Percentiles rank a stretch among this genome's conserved stretches.
Evolutionary conservation across 345 rosid species (phyloP).

Genomic region (Acer saccharum): DNA sequence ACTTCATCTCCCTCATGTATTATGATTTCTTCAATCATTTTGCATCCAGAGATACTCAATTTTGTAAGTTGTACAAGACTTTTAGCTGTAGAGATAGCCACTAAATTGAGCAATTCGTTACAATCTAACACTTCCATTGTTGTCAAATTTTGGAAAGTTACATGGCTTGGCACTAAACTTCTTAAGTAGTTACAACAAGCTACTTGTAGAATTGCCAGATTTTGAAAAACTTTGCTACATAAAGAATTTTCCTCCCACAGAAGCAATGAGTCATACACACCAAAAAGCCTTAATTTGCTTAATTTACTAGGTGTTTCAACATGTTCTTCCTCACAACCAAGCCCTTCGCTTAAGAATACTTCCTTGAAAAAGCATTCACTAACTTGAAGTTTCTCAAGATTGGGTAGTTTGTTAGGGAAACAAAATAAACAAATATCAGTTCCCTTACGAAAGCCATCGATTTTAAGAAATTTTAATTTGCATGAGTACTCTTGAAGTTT

Average conservation of each 20-base stretch:
- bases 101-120: constrained; percentile 11
- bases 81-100: constrained; percentile 19
- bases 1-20: constrained; percentile 6
- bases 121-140: constrained; percentile 19
- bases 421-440: not conserved
- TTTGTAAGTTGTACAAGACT: constrained; percentile 13
- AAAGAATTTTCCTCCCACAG: not conserved
- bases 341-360: not conserved
- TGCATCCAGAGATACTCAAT: constrained; percentile 20
- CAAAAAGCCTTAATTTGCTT: not conserved
- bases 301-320: not conserved
- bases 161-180: constrained; percentile 7
- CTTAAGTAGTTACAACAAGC: not conserved
- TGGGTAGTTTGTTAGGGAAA: not conserved
- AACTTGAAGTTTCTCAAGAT: not conserved
- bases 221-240: not conserved
- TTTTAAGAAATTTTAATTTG: not conserved
- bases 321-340: not conserved
- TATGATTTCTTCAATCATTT: constrained; percentile 18
- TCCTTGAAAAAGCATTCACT: not conserved
- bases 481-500: not conserved
- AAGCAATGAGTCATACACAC: not conserved
- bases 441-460: not conserved
- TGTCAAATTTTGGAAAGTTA: constrained; percentile 19
- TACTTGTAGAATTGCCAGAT: constrained; percentile 12